Base-by-base conservation (phyloP, 768 basidiomycete genomes). In the Kwoniella europaea region DNA sequence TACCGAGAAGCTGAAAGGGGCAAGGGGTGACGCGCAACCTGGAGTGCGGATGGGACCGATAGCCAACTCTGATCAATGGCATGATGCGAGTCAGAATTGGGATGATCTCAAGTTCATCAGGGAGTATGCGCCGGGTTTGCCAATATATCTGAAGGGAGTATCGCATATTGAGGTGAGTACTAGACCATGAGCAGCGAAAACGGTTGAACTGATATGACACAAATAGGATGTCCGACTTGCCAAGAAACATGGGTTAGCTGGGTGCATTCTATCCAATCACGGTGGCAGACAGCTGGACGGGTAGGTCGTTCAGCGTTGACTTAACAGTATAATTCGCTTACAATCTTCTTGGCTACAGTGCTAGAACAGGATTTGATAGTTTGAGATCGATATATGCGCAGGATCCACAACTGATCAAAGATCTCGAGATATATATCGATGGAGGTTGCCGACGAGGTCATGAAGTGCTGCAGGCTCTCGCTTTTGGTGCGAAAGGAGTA, bases 391-490 rank as follows among this genome's bases (percentile, higher is more conserved):
- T 83, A 3, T 74, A 81, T 58, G 72, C 68, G 1, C 71, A 82
- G 54, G 79, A 82, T 46, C 83, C 84, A 2, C 70, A 76, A 18
- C 61, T 85, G 3, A 66, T 78, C 5, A 73, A 79, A 43, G 64
- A 82, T 18, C 58, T 85, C 15, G 85, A 86, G 53, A 91, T 97
- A 1, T 96, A 93, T 74, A 88, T 96, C 62, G 94, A 97, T 76
- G 94, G 94, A 82, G 92, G 92, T 5, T 84, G 92, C 35, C 86
- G 87, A 52, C 88, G 93, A 54, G 93, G 93, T 20, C 92, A 91
- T 66, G 94, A 96, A 84, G 90, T 94, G 13, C 83, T 96, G 42
- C 93, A 93, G 83, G 93, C 93, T 0, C 84, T 95, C 9, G 95
- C 93, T 76, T 86, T 96, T 7, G 85, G 84, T 6, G 85, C 84